phyloP scores from a whole-genome alignment of 129 eudicot genomes.

The Rutidosis leptorrhynchoides region DNA sequence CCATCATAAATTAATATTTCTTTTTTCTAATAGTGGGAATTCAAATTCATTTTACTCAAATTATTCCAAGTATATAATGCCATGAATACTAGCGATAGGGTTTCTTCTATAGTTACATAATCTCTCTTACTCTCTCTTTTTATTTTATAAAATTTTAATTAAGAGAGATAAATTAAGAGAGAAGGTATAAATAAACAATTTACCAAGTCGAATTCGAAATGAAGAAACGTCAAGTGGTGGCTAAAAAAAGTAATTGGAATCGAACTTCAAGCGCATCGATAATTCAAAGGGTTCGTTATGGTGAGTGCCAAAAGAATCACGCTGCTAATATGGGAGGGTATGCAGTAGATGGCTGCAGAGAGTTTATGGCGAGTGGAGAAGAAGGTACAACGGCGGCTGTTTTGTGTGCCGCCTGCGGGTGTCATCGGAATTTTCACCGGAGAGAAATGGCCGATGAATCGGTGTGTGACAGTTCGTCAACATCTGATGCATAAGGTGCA shows the following conservation, averaged over 20 bases:
- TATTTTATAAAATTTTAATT: conserved; percentile 12
- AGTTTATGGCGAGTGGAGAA: conserved; percentile 65
- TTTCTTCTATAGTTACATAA: conserved; percentile 15
- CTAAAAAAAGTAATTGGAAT: conserved; percentile 25
- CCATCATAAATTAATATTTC: conserved; percentile 28
- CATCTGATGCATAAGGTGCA: conserved; percentile 30
- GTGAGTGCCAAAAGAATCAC: conserved; percentile 46
- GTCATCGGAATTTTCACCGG: conserved; percentile 84
- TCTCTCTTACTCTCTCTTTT: conserved; percentile 17
- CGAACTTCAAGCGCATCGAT: conserved; percentile 25
- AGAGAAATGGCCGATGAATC: conserved; percentile 64
- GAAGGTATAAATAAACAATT: background rate
- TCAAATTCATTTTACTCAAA: conserved; percentile 18
- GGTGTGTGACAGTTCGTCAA: conserved; percentile 52
- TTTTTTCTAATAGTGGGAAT: conserved; percentile 41
- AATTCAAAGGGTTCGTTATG: conserved; percentile 32
- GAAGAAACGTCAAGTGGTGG: conserved; percentile 46
- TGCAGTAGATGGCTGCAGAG: conserved; percentile 41
- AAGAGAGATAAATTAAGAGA: conserved; percentile 16
- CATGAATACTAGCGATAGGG: conserved; percentile 30
- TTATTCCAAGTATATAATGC: conserved; percentile 23
- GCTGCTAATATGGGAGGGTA: conserved; percentile 48
- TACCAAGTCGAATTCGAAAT: conserved; percentile 6
- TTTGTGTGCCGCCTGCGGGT: conserved; percentile 82
- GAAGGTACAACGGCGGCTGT: conserved; percentile 57